Evolutionary conservation across 306 rosid genomes (phyloP).

Genomic region (Vicia faba): DNA sequence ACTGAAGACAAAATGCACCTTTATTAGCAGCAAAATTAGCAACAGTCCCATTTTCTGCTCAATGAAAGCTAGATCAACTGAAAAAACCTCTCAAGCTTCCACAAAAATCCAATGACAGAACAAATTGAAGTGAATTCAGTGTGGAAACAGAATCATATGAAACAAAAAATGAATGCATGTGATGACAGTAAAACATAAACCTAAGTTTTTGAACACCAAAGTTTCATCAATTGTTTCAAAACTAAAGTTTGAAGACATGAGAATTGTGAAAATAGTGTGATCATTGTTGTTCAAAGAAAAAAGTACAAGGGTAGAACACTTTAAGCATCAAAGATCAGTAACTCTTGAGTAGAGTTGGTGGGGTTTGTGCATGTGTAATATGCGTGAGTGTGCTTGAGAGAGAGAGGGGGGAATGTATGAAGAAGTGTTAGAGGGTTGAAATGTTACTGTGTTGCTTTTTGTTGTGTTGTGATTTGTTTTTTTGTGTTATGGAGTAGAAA

Average conservation of each 20-base stretch:
- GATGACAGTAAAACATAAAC: conserved; percentile 49
- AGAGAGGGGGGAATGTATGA: too few species aligned
- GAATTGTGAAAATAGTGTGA: conserved; percentile 38
- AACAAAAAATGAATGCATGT: conserved; percentile 45
- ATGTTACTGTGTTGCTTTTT: too few species aligned
- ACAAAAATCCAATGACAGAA: conserved; percentile 37
- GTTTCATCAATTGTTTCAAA: conserved; percentile 30
- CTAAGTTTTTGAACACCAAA: conserved; percentile 23
- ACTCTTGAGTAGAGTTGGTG: conserved; percentile 42
- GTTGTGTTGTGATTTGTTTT: too few species aligned
- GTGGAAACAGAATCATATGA: conserved; percentile 43
- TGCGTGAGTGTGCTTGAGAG: conserved; percentile 5
- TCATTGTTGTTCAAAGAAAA: conserved; percentile 38
- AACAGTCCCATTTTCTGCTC: conserved; percentile 53
- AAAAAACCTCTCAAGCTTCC: conserved; percentile 45
- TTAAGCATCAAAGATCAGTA: conserved; percentile 41
- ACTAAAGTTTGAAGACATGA: conserved; percentile 48
- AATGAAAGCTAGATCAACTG: conserved; percentile 42
- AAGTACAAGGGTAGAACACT: conserved; percentile 41
- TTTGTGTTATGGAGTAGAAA: too few species aligned
- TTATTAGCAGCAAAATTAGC: conserved; percentile 50
- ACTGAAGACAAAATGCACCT: conserved; percentile 50
- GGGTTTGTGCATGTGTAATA: conserved; percentile 38
- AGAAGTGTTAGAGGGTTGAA: too few species aligned
- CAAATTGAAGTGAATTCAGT: conserved; percentile 38